phyloP scores from a whole-genome alignment of 1,284 basidiomycete species.

The Marasmius fiardii region DNA sequence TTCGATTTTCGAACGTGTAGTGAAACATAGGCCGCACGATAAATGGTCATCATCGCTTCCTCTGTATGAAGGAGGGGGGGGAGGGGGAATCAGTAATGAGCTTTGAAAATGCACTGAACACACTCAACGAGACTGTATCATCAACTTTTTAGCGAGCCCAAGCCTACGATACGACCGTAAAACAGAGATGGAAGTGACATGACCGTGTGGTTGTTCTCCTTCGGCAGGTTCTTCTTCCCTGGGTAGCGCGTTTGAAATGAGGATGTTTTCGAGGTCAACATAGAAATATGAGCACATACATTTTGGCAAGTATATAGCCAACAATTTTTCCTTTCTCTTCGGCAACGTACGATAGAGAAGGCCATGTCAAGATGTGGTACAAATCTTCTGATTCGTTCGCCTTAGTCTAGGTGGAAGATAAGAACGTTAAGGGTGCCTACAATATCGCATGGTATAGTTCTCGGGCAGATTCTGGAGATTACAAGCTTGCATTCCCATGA shows the following conservation, averaged over 20 bases:
- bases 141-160: constrained; percentile 90
- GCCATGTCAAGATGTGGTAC: constrained; percentile 96
- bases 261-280: neutral
- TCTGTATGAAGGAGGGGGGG: no score
- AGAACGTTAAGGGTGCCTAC: constrained; percentile 33
- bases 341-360: constrained; percentile 93
- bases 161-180: constrained; percentile 85
- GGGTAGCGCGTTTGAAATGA: neutral
- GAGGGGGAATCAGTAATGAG: constrained; percentile 5
- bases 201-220: constrained; percentile 73
- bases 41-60: constrained; percentile 87
- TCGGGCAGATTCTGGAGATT: constrained; percentile 93
- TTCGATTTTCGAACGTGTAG: constrained; percentile 93
- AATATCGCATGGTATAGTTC: constrained; percentile 94
- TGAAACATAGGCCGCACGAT: constrained; percentile 83
- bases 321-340: constrained; percentile 93
- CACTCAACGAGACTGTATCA: constrained; percentile 81
- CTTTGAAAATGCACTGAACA: neutral
- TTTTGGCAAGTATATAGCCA: constrained; percentile 97
- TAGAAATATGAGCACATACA: constrained; percentile 47
- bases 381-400: constrained; percentile 56
- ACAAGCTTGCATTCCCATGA: constrained; percentile 86
- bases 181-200: constrained; percentile 97
- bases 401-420: neutral
- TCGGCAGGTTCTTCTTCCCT: constrained; percentile 72